Base-by-base conservation (phyloP, 805 yeast species). In the Candida taoyuanica region DNA sequence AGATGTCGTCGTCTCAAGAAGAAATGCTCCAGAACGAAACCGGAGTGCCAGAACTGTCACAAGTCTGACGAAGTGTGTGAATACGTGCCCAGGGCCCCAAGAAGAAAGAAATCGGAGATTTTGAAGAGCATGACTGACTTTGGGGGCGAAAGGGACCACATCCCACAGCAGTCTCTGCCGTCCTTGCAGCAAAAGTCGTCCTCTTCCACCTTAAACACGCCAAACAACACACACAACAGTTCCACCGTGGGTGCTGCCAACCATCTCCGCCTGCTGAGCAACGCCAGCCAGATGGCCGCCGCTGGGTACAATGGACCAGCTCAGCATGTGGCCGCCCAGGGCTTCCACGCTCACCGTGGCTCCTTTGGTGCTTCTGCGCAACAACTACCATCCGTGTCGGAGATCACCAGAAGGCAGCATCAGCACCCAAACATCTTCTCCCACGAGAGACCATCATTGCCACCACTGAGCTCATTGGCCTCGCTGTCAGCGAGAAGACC, bases 1-100 rank as follows among this genome's bases (percentile, higher is more conserved):
- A 50, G 76, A 28, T 74, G 79, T 48, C 59, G 78, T 35, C 56
- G 64, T 34, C 52, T 71, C 27, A 74, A 73, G 54, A 73, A 73
- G 53, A 69, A 67, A 45, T 74, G 79, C 48, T 59, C 71, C 1
- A 67, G 70, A 45, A 59, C 67, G 17, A 38, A 53, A 1, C 77
- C 78, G 0, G 53, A 47, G 14, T 74, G 79, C 46, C 39, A 44
- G 9, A 70, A 68, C 45, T 74, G 79, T 45, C 33, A 30, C 9
- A 65, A 58, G 39, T 64, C 68, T 7, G 55, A 57, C 7, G 64
- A 59, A 34, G 30, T 32, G 2, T 73, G 78, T 48, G 58, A 56
- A 29, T 72, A 73, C 46, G 67, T 69, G 3, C 70, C 71, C 3
- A 58, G 69, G 38, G 66, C 68, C 1, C 63, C 65, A 21, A 59